Conservation (phyloP, 1,139 yeast genomes). For the Blastobotrys petasosporus region DNA sequence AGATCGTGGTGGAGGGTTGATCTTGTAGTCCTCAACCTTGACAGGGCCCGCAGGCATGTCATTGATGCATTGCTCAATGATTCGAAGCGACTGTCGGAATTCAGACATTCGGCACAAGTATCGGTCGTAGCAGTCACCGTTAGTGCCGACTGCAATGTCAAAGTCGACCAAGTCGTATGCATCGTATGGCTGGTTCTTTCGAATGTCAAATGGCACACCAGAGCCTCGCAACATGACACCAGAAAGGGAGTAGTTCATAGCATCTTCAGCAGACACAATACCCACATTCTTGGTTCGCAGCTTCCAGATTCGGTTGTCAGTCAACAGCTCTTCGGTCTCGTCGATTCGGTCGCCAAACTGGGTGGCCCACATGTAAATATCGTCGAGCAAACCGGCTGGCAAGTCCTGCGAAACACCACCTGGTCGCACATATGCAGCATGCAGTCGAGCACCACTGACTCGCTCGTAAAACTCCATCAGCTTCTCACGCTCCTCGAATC, state of each 20-base stretch:
- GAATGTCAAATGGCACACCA: conserved; percentile 80
- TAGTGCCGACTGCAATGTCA: conserved; percentile 78
- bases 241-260: conserved; percentile 70
- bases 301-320: conserved; percentile 92
- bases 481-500: conserved; percentile 89
- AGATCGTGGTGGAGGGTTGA: conserved; percentile 75
- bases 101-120: conserved; percentile 85
- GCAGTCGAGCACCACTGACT: conserved; percentile 86
- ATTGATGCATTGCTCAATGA: conserved; percentile 83
- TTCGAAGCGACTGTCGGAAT: conserved; percentile 85
- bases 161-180: conserved; percentile 84
- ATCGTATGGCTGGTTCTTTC: conserved; percentile 86
- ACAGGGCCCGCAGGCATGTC: conserved; percentile 92
- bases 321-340: conserved; percentile 82
- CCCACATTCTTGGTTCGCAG: conserved; percentile 82
- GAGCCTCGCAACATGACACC: conserved; percentile 92
- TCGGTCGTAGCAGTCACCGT: conserved; percentile 91
- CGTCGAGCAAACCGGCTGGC: conserved; percentile 82
- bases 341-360: conserved; percentile 92
- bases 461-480: conserved; percentile 91
- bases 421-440: conserved; percentile 83
- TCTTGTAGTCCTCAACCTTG: conserved; percentile 84
- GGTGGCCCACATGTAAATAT: conserved; percentile 93
- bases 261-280: conserved; percentile 78
- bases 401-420: conserved; percentile 90